phyloP scores from a whole-genome alignment of 2,329 filamentous ascomycete genomes.

The Pseudocercospora cruenta region DNA sequence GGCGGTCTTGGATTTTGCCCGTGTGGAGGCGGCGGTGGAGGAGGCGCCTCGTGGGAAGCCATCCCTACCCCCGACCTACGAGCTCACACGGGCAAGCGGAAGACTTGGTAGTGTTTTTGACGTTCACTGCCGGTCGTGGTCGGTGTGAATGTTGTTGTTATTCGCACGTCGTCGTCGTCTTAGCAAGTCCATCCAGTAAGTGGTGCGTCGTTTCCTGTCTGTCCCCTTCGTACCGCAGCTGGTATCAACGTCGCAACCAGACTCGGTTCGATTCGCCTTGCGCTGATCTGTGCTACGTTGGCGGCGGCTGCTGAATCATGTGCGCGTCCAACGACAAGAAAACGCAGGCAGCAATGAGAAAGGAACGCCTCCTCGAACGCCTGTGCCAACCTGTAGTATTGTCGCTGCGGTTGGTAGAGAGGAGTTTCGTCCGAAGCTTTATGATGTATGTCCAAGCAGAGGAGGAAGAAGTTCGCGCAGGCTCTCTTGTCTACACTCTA shows the following conservation, averaged over 20 bases:
- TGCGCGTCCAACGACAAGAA: background rate
- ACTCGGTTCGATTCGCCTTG: background rate
- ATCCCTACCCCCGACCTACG: conserved; percentile 19
- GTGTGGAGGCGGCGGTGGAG: conserved; percentile 85
- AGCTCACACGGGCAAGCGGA: conserved; percentile 7
- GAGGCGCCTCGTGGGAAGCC: conserved; percentile 54
- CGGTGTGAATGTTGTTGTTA: background rate
- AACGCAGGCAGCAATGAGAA: background rate
- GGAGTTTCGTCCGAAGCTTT: background rate
- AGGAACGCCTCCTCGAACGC: background rate
- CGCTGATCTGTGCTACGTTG: background rate
- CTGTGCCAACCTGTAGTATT: background rate
- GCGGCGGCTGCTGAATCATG: background rate
- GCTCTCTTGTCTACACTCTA: background rate
- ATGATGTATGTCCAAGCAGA: background rate
- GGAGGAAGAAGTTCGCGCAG: background rate
- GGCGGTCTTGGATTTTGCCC: conserved; percentile 73
- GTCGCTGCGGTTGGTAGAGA: background rate
- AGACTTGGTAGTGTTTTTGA: background rate
- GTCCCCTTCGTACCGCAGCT: background rate
- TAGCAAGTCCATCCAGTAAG: conserved; percentile 1
- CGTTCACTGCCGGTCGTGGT: background rate
- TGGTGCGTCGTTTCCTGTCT: background rate
- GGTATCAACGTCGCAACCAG: background rate
- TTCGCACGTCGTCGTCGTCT: background rate